Conservation (phyloP, 2,329 filamentous ascomycete genomes). For the Alternaria dauci region DNA sequence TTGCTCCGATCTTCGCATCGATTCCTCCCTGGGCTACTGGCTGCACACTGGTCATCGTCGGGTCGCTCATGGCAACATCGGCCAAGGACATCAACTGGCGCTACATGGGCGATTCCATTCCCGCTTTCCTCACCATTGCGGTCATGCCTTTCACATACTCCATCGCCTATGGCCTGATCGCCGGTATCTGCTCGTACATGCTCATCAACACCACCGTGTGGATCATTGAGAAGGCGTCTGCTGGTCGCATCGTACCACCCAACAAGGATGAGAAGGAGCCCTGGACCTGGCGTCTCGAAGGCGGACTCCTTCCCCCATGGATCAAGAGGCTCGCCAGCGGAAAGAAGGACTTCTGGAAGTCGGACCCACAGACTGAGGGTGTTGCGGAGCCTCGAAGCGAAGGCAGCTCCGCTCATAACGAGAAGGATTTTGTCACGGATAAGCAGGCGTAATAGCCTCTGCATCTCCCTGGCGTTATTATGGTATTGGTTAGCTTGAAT, state of each 20-base stretch:
- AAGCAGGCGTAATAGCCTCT: constrained; percentile 34
- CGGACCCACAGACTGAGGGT: constrained; percentile 37
- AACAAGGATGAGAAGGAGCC: constrained; percentile 80
- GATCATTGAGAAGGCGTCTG: constrained; percentile 70
- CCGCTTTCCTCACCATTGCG: constrained; percentile 83
- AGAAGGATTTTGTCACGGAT: constrained; percentile 37
- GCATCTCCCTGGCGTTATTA: background rate
- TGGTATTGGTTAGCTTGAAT: background rate
- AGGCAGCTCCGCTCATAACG: constrained; percentile 33
- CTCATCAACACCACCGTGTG: constrained; percentile 76
- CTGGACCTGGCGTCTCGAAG: constrained; percentile 80
- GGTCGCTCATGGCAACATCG: constrained; percentile 83
- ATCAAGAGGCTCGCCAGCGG: constrained; percentile 68
- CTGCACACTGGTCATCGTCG: constrained; percentile 85
- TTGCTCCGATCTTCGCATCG: constrained; percentile 87
- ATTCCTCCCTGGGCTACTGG: constrained; percentile 91
- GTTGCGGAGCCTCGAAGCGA: constrained; percentile 38
- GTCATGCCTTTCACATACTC: constrained; percentile 92
- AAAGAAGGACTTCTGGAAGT: constrained; percentile 76
- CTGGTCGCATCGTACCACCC: constrained; percentile 75
- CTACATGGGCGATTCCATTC: constrained; percentile 80
- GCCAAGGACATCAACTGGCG: constrained; percentile 88
- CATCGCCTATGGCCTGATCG: constrained; percentile 86
- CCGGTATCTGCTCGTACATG: constrained; percentile 78
- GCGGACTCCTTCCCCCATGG: constrained; percentile 80